These are phyloP conservation scores for Rhinocladiella similis DNA, from an alignment of 2,329 filamentous ascomycete genomes.

Conservation along the genomic window DNA sequence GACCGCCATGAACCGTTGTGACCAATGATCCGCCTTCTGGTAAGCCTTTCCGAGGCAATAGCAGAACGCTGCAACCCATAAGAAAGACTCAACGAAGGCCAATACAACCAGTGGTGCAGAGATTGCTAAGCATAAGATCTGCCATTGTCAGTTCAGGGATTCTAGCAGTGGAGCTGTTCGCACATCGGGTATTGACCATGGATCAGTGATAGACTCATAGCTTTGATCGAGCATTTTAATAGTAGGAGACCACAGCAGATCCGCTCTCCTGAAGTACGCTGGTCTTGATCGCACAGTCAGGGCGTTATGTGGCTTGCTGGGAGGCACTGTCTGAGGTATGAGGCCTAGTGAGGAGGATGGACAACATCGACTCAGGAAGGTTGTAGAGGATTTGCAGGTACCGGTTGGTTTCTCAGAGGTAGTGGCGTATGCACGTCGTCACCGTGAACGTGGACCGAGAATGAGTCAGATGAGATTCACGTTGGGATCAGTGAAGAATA, in stretches of 20 bases:
- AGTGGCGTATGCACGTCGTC: no score
- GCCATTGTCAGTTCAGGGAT: constrained; percentile 5
- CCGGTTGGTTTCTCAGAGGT: no score
- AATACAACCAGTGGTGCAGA: constrained; percentile 79
- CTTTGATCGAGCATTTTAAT: constrained; percentile 1
- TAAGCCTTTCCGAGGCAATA: constrained; percentile 91
- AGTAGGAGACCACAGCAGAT: background rate
- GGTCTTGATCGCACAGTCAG: background rate
- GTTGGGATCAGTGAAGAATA: constrained; percentile 18
- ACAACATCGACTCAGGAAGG: no score
- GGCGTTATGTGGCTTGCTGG: no score
- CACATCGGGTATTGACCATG: constrained; percentile 21
- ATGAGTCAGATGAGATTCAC: background rate
- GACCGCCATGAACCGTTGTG: constrained; percentile 74
- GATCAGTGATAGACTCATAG: background rate
- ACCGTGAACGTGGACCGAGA: background rate
- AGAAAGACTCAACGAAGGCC: constrained; percentile 86
- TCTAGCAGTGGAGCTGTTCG: background rate
- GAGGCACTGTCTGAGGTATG: no score
- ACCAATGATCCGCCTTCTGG: constrained; percentile 85
- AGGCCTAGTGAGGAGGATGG: no score
- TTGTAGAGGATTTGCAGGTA: no score
- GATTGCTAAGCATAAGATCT: constrained; percentile 85
- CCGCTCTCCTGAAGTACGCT: background rate
- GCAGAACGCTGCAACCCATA: constrained; percentile 90